These are phyloP conservation scores for Peronospora belbahrii DNA, from an alignment of 352 stramenopile species.

Conservation along the genomic window DNA sequence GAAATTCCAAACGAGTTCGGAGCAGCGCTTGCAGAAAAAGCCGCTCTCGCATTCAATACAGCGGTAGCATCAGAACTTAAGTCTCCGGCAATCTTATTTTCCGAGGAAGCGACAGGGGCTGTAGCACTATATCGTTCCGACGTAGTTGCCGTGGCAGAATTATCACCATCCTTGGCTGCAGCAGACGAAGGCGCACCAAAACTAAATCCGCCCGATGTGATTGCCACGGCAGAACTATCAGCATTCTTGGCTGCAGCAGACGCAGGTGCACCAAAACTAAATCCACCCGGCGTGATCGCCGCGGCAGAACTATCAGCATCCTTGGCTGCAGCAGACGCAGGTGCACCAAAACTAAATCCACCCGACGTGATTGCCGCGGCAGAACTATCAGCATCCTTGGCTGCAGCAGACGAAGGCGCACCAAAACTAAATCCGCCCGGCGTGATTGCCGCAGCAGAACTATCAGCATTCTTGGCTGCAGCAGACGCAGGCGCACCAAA, in stretches of 20 bases:
- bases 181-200: slow-evolving; percentile 5
- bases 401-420: too few species aligned
- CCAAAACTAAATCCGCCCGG: too few species aligned
- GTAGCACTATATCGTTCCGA: slow-evolving; percentile 20
- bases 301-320: too few species aligned
- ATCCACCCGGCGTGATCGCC: too few species aligned
- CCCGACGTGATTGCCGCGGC: slow-evolving; percentile 3
- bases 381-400: slow-evolving; percentile 14
- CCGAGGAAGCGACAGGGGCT: slow-evolving; percentile 1
- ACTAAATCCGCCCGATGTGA: slow-evolving; percentile 17
- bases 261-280: slow-evolving; percentile 15
- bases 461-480: too few species aligned
- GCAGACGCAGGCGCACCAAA: slow-evolving; percentile 7
- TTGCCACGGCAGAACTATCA: too few species aligned
- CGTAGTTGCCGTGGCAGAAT: slow-evolving; percentile 7
- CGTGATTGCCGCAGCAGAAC: too few species aligned
- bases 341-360: slow-evolving; percentile 25
- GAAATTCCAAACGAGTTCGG: slow-evolving; percentile 28
- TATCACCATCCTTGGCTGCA: slow-evolving; percentile 8
- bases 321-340: too few species aligned
- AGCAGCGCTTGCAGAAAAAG: slow-evolving; percentile 8
- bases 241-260: too few species aligned
- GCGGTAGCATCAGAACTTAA: slow-evolving; percentile 12
- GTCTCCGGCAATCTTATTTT: slow-evolving; percentile 2
- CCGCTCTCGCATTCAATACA: slow-evolving; percentile 1